Base-by-base conservation (phyloP, 2,329 filamentous ascomycete species). In the Epichloe bromicola region DNA sequence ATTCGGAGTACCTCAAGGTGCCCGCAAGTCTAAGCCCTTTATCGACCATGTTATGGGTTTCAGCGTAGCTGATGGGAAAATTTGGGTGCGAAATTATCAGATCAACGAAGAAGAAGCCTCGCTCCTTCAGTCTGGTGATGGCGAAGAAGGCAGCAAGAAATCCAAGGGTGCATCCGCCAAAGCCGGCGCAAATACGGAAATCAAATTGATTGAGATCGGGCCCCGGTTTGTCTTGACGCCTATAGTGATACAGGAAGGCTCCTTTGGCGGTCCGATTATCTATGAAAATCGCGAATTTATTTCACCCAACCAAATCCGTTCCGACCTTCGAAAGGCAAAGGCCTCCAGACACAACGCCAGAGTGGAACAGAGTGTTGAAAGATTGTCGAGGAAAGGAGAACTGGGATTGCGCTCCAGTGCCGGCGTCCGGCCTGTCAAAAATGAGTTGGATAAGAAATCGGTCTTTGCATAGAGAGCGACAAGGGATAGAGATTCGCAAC, bases 261-360 rank as follows among this genome's bases (percentile, higher is more conserved):
- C 86, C 54, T 97, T 98, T 60, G 91, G 91, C 50, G 93, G 93
- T 0, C 91, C 93, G 3, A 88, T 97, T 57, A 94, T 98, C 63
- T 98, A 95, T 71, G 88, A 97, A 74, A 97, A 97, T 74, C 93
- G 88, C 75, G 85, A 95, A 67, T 98, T 95, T 61, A 87, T 98
- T 50, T 93, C 86, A 58, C 93, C 93, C 10, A 98, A 98, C 78
- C 88, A 96, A 70, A 81, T 97, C 56, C 78, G 93, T 58, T 76
- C 88, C 40, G 93, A 97, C 56, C 68, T 95, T 59, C 76, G 88
- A 59, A 74, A 80, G 68, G 74, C 78, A 59, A 89, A 88, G 74
- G 88, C 90, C 0, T 78, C 80, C 46, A 81, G 81, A 58, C 91
- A 94, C 71, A 86, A 87, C 58, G 75, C 77, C 51, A 78, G 93